Percentiles rank a stretch among this genome's conserved stretches.
These are phyloP conservation scores for Podila verticillata DNA, from an alignment of 192 early-diverging fungal species.

Conservation along the genomic window DNA sequence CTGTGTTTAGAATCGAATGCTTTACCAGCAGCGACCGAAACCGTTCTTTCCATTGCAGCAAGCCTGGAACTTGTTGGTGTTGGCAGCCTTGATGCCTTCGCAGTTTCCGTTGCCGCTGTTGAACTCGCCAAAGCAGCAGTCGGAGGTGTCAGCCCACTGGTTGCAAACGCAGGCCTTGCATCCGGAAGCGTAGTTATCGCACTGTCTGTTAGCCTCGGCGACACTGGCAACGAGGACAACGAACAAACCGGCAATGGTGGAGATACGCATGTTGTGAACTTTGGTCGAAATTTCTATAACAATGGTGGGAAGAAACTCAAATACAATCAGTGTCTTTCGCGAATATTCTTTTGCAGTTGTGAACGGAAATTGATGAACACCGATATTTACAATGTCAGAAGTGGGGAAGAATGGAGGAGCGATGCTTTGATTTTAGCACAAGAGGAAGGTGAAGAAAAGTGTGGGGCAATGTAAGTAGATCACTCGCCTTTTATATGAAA, in stretches of 20 bases:
- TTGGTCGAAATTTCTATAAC: too few species aligned
- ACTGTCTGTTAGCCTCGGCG: constrained; percentile 15
- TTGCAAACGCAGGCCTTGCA: constrained; percentile 22
- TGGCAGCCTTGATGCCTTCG: constrained; percentile 13
- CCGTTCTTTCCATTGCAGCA: constrained; percentile 13
- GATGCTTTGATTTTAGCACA: too few species aligned
- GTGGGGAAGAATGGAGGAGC: too few species aligned
- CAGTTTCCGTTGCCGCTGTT: constrained; percentile 24
- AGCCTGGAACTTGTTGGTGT: not conserved
- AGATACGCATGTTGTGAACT: constrained; percentile 11
- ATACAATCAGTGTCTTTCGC: too few species aligned
- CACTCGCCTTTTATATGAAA: too few species aligned
- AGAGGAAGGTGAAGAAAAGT: too few species aligned
- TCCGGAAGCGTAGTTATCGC: constrained; percentile 13
- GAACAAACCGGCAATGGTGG: constrained; percentile 10
- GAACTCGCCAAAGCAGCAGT: constrained; percentile 6
- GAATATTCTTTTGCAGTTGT: too few species aligned
- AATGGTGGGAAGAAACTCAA: too few species aligned
- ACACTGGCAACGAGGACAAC: constrained; percentile 1
- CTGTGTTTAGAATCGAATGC: not conserved
- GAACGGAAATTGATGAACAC: too few species aligned
- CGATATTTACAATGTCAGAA: too few species aligned
- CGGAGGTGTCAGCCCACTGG: constrained; percentile 10
- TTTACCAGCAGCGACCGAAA: constrained; percentile 21
- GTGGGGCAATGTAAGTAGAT: too few species aligned